Evolutionary conservation across 495 filamentous ascomycete species (phyloP).

Genomic region (Aspergillus steynii): DNA sequence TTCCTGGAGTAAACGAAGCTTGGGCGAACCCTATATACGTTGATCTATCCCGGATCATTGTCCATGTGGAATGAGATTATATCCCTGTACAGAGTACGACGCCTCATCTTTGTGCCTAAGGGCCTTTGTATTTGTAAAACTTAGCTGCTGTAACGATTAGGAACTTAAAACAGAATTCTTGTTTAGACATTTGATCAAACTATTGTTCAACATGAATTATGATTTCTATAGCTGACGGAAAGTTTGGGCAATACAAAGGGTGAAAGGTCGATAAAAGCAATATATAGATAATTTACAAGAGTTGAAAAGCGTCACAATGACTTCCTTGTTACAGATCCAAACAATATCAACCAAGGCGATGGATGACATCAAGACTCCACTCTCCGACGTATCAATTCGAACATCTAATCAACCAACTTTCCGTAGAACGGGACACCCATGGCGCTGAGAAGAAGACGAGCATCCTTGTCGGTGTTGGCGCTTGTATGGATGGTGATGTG

Average conservation of each 20-base stretch:
- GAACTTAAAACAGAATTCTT: no score
- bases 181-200: no score
- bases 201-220: neutral
- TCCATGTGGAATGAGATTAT: no score
- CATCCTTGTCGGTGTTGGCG: conserved; percentile 87
- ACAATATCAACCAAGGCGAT: neutral
- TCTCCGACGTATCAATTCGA: neutral
- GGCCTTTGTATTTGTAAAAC: no score
- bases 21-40: neutral
- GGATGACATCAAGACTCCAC: neutral
- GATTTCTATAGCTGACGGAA: conserved; percentile 4
- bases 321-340: conserved; percentile 17
- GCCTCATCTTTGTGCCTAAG: no score
- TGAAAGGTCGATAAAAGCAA: conserved; percentile 12
- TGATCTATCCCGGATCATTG: neutral
- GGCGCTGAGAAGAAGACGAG: conserved; percentile 77
- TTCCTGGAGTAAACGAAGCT: neutral
- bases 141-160: no score
- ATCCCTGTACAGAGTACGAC: no score
- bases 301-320: conserved; percentile 9
- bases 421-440: conserved; percentile 83
- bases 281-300: conserved; percentile 23
- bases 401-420: conserved; percentile 55
- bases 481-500: conserved; percentile 85
- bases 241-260: conserved; percentile 13